Evolutionary conservation across 1,139 yeast species (phyloP), one percentile per base, ranked within the genome.

Genomic region (Diutina scorzettiae): DNA sequence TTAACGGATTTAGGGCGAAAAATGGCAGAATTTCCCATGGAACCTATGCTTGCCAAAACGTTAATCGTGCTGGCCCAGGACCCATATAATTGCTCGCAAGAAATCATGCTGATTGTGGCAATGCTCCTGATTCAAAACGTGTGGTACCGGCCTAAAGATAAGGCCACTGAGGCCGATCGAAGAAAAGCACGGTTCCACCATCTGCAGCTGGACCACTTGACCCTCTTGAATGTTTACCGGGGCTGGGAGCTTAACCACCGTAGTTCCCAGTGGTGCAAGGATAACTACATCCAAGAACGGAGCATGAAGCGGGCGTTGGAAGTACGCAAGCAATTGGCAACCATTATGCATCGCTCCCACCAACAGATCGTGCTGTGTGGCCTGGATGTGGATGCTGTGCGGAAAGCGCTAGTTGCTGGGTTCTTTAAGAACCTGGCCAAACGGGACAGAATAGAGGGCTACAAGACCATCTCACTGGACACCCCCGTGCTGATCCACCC

Each of bases 21-120:
- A 49, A 83, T 93, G 94, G 86, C 96, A 0, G 84, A 82, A 45
- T 87, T 89, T 55, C 98, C 99, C 0, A 86, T 91, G 87, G 96
- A 86, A 46, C 98, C 99, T 0, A 76, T 85, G 5, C 63, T 93
- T 47, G 82, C 97, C 2, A 85, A 85, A 53, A 81, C 94, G 0
- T 62, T 93, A 42, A 34, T 34, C 14, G 5, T 21, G n/a, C 71
- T 91, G 42, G 71, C 77, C 20, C 82, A 96, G 0, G 79, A 80
- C 5, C 82, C 81, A 20, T 74, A 73, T 48, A 74, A 71, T 16
- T 91, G 98, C 50, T 71, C 93, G 0, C 89, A 83, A 42, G 98
- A 91, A 51, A 73, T 89, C 42, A 63, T 86, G 31, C 81, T 83
- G 0, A 83, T 93, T 20, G 85, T 91, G 44, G 84, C 97, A 2